A percentile compares a stretch with the other conserved stretches of the same genome.
Evolutionary conservation across 1,284 basidiomycete genomes (phyloP).

Genomic region (Blastosporella zonata): DNA sequence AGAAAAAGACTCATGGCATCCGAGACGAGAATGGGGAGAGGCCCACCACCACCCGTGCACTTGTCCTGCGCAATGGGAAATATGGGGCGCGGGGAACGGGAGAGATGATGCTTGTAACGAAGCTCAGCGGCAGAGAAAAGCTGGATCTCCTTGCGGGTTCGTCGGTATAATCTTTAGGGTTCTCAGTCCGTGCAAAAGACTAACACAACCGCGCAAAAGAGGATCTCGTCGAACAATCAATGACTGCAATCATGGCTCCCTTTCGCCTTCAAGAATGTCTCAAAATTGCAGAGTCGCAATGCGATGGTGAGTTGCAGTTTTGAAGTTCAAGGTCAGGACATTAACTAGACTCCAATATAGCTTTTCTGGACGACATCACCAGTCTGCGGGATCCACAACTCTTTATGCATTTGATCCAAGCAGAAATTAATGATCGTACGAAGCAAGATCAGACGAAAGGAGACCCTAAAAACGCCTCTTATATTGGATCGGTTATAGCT

Average conservation of each 20-base stretch:
- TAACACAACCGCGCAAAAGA: conserved; percentile 38
- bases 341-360: conserved; percentile 32
- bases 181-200: conserved; percentile 8
- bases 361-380: conserved; percentile 63
- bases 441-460: conserved; percentile 31
- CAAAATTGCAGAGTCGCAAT: conserved; percentile 68
- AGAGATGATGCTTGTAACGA: conserved; percentile 53
- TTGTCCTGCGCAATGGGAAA: conserved; percentile 71
- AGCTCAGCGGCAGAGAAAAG: conserved; percentile 72
- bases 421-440: conserved; percentile 51
- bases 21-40: conserved; percentile 49
- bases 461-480: conserved; percentile 41
- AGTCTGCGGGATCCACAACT: conserved; percentile 59
- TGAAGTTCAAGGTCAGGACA: neutral
- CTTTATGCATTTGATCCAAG: conserved; percentile 52
- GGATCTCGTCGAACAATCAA: conserved; percentile 59
- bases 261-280: conserved; percentile 50
- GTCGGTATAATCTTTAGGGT: conserved; percentile 19
- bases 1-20: conserved; percentile 33
- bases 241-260: conserved; percentile 56
- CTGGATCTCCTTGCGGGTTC: conserved; percentile 71
- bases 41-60: conserved; percentile 66
- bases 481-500: conserved; percentile 54
- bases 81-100: conserved; percentile 67
- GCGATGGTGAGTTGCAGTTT: conserved; percentile 46